Evolutionary conservation across 176 grass and related monocot genomes (phyloP).

Genomic region (Oropetium thomaeum): DNA sequence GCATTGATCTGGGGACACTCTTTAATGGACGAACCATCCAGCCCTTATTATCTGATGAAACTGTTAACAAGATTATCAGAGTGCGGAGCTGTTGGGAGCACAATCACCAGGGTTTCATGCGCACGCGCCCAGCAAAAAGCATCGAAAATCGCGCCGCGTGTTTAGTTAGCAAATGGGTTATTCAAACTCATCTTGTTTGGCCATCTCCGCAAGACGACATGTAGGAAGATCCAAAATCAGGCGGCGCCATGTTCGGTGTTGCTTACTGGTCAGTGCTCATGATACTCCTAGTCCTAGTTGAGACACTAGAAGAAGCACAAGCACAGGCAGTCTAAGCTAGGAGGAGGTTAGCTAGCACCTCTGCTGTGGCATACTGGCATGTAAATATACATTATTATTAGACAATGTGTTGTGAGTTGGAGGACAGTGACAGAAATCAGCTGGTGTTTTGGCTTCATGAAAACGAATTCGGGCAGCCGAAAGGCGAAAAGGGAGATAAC

Average conservation of each 20-base stretch:
- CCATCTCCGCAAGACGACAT: conserved; percentile 7
- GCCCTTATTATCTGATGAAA: neutral
- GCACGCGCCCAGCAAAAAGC: neutral
- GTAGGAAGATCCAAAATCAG: conserved; percentile 22
- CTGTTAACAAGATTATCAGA: conserved; percentile 14
- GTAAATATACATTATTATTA: neutral
- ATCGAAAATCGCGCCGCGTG: neutral
- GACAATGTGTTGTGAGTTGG: neutral
- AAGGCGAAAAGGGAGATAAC: conserved; percentile 8
- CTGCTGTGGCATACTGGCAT: neutral
- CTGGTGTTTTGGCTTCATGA: neutral
- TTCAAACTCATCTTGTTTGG: conserved; percentile 16
- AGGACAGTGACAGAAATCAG: conserved; percentile 19
- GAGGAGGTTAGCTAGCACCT: neutral
- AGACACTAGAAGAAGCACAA: neutral
- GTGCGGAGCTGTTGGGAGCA: conserved; percentile 9
- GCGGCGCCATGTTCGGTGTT: conserved; percentile 20
- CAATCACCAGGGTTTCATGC: conserved; percentile 20
- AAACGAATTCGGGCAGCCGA: conserved; percentile 18
- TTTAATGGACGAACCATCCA: neutral
- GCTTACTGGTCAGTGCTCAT: conserved; percentile 4
- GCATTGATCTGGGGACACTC: conserved; percentile 6
- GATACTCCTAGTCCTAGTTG: neutral
- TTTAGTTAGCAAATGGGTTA: neutral
- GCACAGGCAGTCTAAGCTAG: neutral